A percentile compares a stretch with the other conserved stretches of the same genome.
phyloP scores from a whole-genome alignment of 2,329 filamentous ascomycete genomes.

The Clarireedia homoeocarpa region DNA sequence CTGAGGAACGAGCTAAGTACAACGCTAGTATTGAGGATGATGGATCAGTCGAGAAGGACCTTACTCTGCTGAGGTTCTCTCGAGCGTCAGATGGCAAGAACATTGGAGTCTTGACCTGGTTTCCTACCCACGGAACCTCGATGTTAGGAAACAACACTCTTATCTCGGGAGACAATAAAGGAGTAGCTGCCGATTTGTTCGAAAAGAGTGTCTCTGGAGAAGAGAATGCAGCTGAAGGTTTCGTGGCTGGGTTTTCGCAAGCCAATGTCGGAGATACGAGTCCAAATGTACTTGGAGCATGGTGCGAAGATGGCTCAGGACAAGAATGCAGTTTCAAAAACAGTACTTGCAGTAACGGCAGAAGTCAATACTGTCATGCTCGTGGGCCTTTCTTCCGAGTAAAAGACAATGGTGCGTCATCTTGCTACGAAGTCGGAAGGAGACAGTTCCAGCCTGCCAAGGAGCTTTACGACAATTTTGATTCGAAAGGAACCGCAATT shows the following conservation, averaged over 20 bases:
- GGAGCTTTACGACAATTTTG: slow-evolving; percentile 50
- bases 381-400: slow-evolving; percentile 62
- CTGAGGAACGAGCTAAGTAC: slow-evolving; percentile 65
- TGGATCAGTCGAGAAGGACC: slow-evolving; percentile 58
- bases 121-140: slow-evolving; percentile 85
- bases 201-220: slow-evolving; percentile 59
- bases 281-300: slow-evolving; percentile 81
- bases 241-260: slow-evolving; percentile 89
- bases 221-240: slow-evolving; percentile 51
- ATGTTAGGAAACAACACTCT: slow-evolving; percentile 88
- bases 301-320: slow-evolving; percentile 78
- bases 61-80: slow-evolving; percentile 75
- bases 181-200: slow-evolving; percentile 78
- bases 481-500: slow-evolving; percentile 37
- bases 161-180: slow-evolving; percentile 92
- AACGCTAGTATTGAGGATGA: slow-evolving; percentile 43
- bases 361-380: slow-evolving; percentile 63
- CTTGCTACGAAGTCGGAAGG: slow-evolving; percentile 67
- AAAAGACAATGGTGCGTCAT: slow-evolving; percentile 63
- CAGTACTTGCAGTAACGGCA: slow-evolving; percentile 71
- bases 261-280: slow-evolving; percentile 86
- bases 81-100: slow-evolving; percentile 67
- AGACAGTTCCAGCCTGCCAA: slow-evolving; percentile 61
- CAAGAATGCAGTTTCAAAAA: slow-evolving; percentile 67
- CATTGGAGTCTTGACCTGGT: slow-evolving; percentile 81